phyloP scores from a whole-genome alignment of 192 early-diverging fungal genomes.

The Lobulomyces angularis region DNA sequence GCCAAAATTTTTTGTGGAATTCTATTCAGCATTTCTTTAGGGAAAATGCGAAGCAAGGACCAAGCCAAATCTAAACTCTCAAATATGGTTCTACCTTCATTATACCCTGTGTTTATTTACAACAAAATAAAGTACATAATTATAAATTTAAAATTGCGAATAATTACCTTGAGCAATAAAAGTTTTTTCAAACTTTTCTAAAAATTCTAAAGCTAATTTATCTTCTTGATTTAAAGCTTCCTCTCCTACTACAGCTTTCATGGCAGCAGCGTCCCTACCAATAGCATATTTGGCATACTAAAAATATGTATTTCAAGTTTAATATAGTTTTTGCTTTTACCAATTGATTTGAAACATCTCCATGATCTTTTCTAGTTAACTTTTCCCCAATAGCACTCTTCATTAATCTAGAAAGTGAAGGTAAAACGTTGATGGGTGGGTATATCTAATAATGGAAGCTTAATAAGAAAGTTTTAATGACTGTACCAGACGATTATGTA shows the following conservation, averaged over 20 bases:
- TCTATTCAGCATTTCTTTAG: slow-evolving; percentile 98
- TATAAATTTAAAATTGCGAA: no score
- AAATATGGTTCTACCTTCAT: slow-evolving; percentile 92
- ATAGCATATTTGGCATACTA: slow-evolving; percentile 99
- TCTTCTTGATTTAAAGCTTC: slow-evolving; percentile 97
- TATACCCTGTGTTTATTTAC: slow-evolving; percentile 41
- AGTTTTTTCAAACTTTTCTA: slow-evolving; percentile 97
- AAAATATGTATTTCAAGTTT: slow-evolving; percentile 3
- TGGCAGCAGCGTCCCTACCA: slow-evolving; percentile 93
- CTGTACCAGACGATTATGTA: slow-evolving; percentile 89
- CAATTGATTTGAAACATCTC: slow-evolving; percentile 98
- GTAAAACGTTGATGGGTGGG: slow-evolving; percentile 98
- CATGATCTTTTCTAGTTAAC: slow-evolving; percentile 94
- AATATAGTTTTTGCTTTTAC: slow-evolving; percentile 4
- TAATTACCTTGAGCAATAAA: slow-evolving; percentile 82
- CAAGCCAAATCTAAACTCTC: slow-evolving; percentile 97
- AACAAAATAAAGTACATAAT: slow-evolving; percentile 5
- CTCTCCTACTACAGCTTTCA: slow-evolving; percentile 99
- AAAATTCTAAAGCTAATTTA: slow-evolving; percentile 91
- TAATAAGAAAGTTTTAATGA: not conserved
- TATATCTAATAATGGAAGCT: slow-evolving; percentile 52
- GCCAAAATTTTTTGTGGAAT: slow-evolving; percentile 90
- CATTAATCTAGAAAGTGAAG: slow-evolving; percentile 97
- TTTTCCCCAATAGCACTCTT: slow-evolving; percentile 98
- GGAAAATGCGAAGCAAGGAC: slow-evolving; percentile 97